Evolutionary conservation across 345 rosid genomes (phyloP).

Genomic region (Excoecaria cochinchinensis): DNA sequence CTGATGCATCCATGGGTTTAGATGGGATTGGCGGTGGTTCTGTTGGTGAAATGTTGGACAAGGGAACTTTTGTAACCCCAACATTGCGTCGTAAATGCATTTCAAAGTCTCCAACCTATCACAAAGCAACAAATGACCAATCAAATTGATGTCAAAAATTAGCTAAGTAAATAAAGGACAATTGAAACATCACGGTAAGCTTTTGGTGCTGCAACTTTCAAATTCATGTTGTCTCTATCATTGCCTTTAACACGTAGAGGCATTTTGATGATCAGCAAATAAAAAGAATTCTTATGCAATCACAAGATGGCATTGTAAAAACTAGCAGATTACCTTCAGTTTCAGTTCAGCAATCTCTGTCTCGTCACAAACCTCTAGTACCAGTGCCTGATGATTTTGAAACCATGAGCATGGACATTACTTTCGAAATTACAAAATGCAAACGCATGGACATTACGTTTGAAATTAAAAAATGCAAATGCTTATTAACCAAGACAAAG

Average conservation of each 20-base stretch:
- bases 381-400: constrained; percentile 50
- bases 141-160: not conserved
- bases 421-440: constrained; percentile 13
- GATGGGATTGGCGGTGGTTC: constrained; percentile 81
- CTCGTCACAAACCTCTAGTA: constrained; percentile 91
- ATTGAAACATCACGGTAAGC: constrained; percentile 4
- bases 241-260: not conserved
- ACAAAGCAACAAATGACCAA: constrained; percentile 15
- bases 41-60: constrained; percentile 58
- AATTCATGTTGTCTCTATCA: not conserved
- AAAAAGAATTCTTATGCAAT: constrained; percentile 4
- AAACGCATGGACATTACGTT: constrained; percentile 7
- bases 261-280: not conserved
- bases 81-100: constrained; percentile 80
- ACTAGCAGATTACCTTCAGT: constrained; percentile 61
- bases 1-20: constrained; percentile 64
- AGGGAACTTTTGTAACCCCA: constrained; percentile 50
- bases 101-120: constrained; percentile 84
- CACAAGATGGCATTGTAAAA: constrained; percentile 12
- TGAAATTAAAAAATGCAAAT: constrained; percentile 17
- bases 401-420: constrained; percentile 14
- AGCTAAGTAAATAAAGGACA: not conserved
- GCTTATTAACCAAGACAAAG: not conserved
- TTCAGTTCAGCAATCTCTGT: constrained; percentile 88
- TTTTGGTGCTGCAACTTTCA: not conserved